Evolutionary conservation across 495 filamentous ascomycete species (phyloP).

Genomic region (Penicillium silybi): DNA sequence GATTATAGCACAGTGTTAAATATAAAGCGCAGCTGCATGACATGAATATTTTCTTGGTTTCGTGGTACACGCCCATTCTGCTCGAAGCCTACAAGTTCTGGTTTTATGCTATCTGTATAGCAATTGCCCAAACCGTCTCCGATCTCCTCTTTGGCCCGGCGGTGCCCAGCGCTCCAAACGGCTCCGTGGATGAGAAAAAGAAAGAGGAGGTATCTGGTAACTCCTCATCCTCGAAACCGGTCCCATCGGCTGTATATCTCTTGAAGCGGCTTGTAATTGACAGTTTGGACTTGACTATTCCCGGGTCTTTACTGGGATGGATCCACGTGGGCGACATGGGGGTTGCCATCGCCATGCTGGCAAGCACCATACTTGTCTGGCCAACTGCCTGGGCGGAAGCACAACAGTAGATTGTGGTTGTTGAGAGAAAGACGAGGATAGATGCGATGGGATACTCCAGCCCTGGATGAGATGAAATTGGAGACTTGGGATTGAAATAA

Average conservation of each 20-base stretch:
- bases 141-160: conserved; percentile 2
- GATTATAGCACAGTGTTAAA: conserved; percentile 3
- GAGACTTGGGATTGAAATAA: too few species aligned
- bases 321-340: conserved; percentile 6
- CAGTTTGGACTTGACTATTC: conserved; percentile 9
- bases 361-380: too few species aligned
- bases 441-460: too few species aligned
- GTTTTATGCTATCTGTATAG: conserved; percentile 15
- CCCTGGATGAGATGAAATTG: too few species aligned
- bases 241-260: conserved; percentile 2
- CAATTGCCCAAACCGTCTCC: conserved; percentile 1
- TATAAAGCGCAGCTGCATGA: conserved; percentile 8
- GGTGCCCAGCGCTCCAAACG: background rate
- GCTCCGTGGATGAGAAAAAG: background rate
- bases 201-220: background rate
- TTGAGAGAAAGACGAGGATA: too few species aligned
- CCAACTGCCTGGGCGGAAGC: too few species aligned
- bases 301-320: conserved; percentile 13
- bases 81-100: conserved; percentile 17
- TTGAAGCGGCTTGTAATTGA: conserved; percentile 9
- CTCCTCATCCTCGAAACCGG: background rate
- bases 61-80: conserved; percentile 13
- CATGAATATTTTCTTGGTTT: conserved; percentile 12
- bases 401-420: too few species aligned
- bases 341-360: conserved; percentile 8